Evolutionary conservation across 257 asterid species (phyloP).

Genomic region (Rauvolfia tetraphylla): DNA sequence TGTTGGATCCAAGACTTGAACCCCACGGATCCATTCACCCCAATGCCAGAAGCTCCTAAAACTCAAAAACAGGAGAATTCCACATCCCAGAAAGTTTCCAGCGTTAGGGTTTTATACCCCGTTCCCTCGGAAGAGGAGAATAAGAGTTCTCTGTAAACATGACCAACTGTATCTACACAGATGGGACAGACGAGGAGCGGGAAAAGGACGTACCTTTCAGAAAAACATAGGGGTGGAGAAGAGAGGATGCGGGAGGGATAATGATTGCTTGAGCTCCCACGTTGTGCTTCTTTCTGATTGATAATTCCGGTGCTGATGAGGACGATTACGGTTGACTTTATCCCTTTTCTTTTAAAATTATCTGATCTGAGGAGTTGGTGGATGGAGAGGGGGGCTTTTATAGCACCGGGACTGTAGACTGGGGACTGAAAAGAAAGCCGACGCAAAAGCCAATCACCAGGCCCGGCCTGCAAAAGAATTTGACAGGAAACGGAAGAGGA

Average conservation of each 20-base stretch:
- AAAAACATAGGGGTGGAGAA: not conserved
- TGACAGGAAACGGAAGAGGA: too few relatives aligned
- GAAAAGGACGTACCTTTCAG: conserved; percentile 12
- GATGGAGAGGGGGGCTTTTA: too few relatives aligned
- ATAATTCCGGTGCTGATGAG: not conserved
- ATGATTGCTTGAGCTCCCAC: not conserved
- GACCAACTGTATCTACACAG: not conserved
- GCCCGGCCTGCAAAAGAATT: not conserved
- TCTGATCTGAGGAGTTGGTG: not conserved
- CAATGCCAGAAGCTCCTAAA: not conserved
- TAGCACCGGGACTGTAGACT: not conserved
- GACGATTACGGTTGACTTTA: not conserved
- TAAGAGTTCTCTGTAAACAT: not conserved
- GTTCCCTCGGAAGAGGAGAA: not conserved
- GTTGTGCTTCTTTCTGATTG: conserved; percentile 5
- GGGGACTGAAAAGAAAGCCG: not conserved
- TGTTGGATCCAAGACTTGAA: not conserved
- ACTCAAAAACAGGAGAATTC: not conserved
- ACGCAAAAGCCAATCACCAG: not conserved
- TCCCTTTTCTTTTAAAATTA: not conserved
- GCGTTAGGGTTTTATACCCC: not conserved
- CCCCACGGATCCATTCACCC: not conserved
- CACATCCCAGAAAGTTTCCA: not conserved
- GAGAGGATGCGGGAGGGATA: not conserved
- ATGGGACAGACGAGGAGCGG: not conserved